These are phyloP conservation scores for Leucocoprinus leucothites DNA, from an alignment of 768 basidiomycete genomes.

Conservation along the genomic window DNA sequence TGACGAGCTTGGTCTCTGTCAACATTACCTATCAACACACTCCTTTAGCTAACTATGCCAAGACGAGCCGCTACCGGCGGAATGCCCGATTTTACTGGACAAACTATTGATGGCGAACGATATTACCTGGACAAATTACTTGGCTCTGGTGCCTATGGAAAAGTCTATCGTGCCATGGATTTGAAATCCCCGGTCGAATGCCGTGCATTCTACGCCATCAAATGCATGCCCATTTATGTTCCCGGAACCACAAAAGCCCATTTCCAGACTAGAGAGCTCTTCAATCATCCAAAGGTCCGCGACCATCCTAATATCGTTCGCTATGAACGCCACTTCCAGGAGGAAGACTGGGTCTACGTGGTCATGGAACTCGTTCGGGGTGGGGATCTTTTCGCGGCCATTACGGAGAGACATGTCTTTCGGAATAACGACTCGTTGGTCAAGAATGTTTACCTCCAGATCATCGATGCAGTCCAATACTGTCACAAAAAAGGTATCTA, in stretches of 20 bases:
- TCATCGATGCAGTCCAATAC: constrained; percentile 74
- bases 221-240: constrained; percentile 64
- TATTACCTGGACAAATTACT: constrained; percentile 60
- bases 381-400: constrained; percentile 72
- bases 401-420: constrained; percentile 53
- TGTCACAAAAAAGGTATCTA: constrained; percentile 71
- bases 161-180: constrained; percentile 73
- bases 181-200: constrained; percentile 31
- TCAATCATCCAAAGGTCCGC: constrained; percentile 49
- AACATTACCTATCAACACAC: constrained; percentile 10
- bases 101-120: constrained; percentile 53
- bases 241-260: constrained; percentile 51
- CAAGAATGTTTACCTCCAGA: constrained; percentile 68
- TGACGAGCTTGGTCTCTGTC: constrained; percentile 7
- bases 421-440: constrained; percentile 59
- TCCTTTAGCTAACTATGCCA: constrained; percentile 32
- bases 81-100: constrained; percentile 50
- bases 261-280: constrained; percentile 69
- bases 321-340: constrained; percentile 60
- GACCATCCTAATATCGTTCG: constrained; percentile 65
- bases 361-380: constrained; percentile 54
- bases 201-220: constrained; percentile 61
- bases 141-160: constrained; percentile 75
- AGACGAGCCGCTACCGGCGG: constrained; percentile 36
- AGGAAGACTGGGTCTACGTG: constrained; percentile 63